A percentile compares a stretch with the other conserved stretches of the same genome.
These are phyloP conservation scores for Biscogniauxia mediterranea DNA, from an alignment of 2,329 filamentous ascomycete species.

Conservation along the genomic window DNA sequence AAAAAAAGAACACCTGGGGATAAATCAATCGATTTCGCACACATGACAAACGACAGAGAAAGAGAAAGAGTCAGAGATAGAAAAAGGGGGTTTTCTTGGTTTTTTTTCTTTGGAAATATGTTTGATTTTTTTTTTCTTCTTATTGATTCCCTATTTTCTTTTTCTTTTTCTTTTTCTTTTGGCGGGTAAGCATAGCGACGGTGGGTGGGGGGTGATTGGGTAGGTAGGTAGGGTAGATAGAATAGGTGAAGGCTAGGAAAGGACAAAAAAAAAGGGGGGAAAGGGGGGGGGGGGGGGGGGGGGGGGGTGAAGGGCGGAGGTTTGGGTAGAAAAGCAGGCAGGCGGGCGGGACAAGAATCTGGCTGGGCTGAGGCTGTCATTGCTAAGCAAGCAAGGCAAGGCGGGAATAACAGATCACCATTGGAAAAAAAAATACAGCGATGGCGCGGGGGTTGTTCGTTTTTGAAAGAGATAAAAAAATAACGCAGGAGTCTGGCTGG, in stretches of 20 bases:
- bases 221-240: not conserved
- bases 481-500: not conserved
- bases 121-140: not conserved
- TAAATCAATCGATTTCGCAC: not conserved
- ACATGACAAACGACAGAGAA: conserved; percentile 9
- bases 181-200: conserved; percentile 1
- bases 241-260: not conserved
- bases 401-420: not conserved
- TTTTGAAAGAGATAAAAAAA: not conserved
- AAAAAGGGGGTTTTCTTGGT: conserved; percentile 2
- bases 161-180: not conserved
- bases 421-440: too few relatives aligned
- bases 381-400: too few relatives aligned
- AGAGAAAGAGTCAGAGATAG: conserved; percentile 3
- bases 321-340: conserved; percentile 16
- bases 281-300: too few relatives aligned
- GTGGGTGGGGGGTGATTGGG: not conserved
- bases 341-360: not conserved
- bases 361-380: too few relatives aligned
- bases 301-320: not conserved
- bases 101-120: not conserved
- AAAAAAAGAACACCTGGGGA: not conserved
- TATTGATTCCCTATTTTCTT: not conserved
- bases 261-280: not conserved
- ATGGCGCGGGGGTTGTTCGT: not conserved